Conservation (phyloP, 2,329 filamentous ascomycete species). For the Sordariomycetes sp. region DNA sequence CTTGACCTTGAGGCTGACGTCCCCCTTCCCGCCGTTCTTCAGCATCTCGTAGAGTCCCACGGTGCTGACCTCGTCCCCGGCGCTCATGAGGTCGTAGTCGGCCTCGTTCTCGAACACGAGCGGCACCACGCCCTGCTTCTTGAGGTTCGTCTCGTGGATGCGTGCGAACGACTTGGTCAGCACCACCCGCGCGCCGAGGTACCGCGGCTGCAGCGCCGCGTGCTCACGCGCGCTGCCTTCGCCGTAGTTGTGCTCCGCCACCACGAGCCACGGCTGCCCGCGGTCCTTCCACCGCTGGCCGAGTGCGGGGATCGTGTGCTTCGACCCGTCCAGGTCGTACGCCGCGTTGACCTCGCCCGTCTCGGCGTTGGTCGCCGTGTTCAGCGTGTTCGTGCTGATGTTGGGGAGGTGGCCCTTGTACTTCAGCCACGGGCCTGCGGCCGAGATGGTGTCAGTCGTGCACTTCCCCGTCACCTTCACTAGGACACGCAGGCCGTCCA, state of each 20-base stretch:
- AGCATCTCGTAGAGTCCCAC: constrained; percentile 78
- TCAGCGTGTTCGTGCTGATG: constrained; percentile 94
- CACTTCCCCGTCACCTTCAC: constrained; percentile 97
- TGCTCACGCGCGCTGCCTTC: constrained; percentile 85
- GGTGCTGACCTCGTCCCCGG: constrained; percentile 75
- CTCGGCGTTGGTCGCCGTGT: constrained; percentile 84
- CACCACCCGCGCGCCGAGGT: constrained; percentile 76
- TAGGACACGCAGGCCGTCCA: constrained; percentile 70
- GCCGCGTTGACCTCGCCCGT: constrained; percentile 89
- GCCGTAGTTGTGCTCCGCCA: constrained; percentile 96
- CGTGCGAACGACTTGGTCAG: constrained; percentile 80
- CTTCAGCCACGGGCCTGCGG: constrained; percentile 93
- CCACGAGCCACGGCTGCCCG: constrained; percentile 76
- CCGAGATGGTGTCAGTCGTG: constrained; percentile 97
- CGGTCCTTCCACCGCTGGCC: constrained; percentile 72
- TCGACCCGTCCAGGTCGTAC: constrained; percentile 71
- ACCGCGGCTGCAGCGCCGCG: constrained; percentile 82
- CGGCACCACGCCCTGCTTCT: constrained; percentile 95
- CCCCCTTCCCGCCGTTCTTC: constrained; percentile 63
- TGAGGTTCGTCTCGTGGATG: constrained; percentile 91
- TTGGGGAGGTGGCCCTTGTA: constrained; percentile 99
- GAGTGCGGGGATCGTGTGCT: constrained; percentile 75
- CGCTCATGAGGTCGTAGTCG: constrained; percentile 76
- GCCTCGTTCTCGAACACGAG: constrained; percentile 80
- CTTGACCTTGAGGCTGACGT: constrained; percentile 61